A percentile compares a stretch with the other conserved stretches of the same genome.
Conservation (phyloP, 2,329 filamentous ascomycete genomes). For the Tolypocladium tropicale region DNA sequence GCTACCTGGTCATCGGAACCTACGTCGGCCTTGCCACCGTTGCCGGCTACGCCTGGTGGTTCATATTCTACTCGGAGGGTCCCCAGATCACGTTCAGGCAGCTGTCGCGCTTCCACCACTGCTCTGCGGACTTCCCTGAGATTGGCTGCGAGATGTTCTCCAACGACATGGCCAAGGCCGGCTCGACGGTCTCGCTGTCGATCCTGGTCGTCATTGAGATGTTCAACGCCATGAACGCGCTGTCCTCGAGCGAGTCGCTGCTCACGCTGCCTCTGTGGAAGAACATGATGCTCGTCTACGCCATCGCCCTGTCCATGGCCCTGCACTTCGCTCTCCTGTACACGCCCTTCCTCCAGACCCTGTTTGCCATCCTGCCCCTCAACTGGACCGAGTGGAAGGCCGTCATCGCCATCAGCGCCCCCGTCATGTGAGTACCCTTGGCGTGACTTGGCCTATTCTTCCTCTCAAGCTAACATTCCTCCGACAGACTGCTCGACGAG, state of each 20-base stretch:
- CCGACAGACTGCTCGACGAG: constrained; percentile 68
- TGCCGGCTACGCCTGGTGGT: constrained; percentile 99
- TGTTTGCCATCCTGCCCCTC: constrained; percentile 87
- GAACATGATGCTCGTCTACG: constrained; percentile 97
- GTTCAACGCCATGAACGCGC: constrained; percentile 97
- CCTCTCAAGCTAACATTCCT: constrained; percentile 12
- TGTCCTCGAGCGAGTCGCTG: constrained; percentile 90
- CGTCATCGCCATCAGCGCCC: constrained; percentile 76
- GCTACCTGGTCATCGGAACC: constrained; percentile 90
- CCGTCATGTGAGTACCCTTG: constrained; percentile 67
- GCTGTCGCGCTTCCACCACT: constrained; percentile 87
- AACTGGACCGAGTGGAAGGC: constrained; percentile 86
- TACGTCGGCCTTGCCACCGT: constrained; percentile 95
- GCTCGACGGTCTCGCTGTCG: constrained; percentile 86
- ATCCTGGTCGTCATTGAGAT: constrained; percentile 96
- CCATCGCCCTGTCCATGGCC: constrained; percentile 84
- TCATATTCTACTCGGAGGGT: constrained; percentile 87
- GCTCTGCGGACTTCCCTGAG: constrained; percentile 73
- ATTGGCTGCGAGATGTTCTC: constrained; percentile 90
- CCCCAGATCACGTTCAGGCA: constrained; percentile 89
- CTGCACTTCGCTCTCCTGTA: constrained; percentile 93
- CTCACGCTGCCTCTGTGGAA: constrained; percentile 92
- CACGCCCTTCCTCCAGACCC: constrained; percentile 71
- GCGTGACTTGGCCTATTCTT: not conserved
- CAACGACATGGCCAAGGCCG: constrained; percentile 76